Base-by-base conservation (phyloP, 2,329 filamentous ascomycete species). In the Ophidiomyces ophidiicola region DNA sequence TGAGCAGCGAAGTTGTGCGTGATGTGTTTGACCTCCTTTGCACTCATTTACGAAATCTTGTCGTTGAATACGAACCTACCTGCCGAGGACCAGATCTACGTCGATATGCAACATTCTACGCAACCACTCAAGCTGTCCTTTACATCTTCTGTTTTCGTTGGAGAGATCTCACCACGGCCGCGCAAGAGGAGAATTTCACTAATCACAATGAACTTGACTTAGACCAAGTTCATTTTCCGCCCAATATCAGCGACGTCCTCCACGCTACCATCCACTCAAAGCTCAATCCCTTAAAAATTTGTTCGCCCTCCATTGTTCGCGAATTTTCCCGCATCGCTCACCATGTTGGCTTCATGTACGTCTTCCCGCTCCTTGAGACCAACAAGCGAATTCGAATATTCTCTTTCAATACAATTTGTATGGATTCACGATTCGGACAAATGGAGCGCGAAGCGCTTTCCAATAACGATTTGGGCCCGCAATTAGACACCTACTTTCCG, bases 111-210 rank as follows among this genome's bases (percentile, higher is more conserved):
- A 76, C 81, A 10, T 94, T 92, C 61, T 94, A 94, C 58, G 78
- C 82, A 12, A 76, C 86, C 33, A 77, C 82, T n/a, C 87, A 94
- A 59, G 86, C 86, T 1, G 69, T 92, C 2, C 72, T 94, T 17
- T 94, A 94, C 64, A 88, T 93, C 43, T 94, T 93, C 62, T 98
- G 90, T 67, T 98, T 98, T 68, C 79, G 90, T 40, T 98, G 90
- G 90, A 80, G 85, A 45, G 88, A 96, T 53, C 69, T 98, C 32
- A 80, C 73, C 1, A 72, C 71, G 3, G 72, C 80, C 10, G 63
- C 71, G 10, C 56, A 58, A 17, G 66, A 71, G 17, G 65, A 68
- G 30, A 70, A 75, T 43, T 33, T 38, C 36, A 56, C 73, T 1
- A 62, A 63, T 33, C 59, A 68, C n/a, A 63, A 71, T 29, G 70